Conservation (phyloP, 1,284 basidiomycete species). For the Moesziomyces antarcticus region DNA sequence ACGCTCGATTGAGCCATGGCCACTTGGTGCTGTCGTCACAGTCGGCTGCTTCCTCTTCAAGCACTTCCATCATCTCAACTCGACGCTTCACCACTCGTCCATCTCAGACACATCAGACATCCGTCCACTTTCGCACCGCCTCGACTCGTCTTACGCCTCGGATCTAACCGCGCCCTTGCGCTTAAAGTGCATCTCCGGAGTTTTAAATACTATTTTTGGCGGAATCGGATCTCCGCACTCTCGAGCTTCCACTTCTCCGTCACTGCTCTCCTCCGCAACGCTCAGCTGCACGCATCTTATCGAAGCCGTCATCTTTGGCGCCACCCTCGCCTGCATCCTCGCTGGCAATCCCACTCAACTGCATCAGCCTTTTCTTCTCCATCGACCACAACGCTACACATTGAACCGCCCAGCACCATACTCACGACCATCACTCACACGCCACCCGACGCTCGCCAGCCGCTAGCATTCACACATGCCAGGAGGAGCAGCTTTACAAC, state of each 20-base stretch:
- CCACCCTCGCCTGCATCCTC: background rate
- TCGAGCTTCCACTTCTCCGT: conserved; percentile 1
- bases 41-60: background rate
- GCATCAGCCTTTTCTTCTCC: no score
- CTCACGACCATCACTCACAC: no score
- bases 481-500: no score
- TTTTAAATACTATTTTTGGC: conserved; percentile 8
- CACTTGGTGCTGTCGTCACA: background rate
- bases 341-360: no score
- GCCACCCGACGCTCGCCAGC: no score
- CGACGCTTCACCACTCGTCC: background rate
- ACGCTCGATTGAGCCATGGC: background rate
- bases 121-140: background rate
- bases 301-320: conserved; percentile 1
- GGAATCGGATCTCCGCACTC: background rate
- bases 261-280: background rate
- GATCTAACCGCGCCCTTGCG: background rate
- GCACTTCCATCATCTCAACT: background rate
- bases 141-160: background rate
- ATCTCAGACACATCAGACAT: background rate
- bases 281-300: background rate
- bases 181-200: conserved; percentile 8
- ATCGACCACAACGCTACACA: no score
- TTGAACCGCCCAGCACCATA: no score
- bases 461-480: no score